Evolutionary conservation across 1,284 basidiomycete genomes (phyloP).

Genomic region (Farysia itapuensis): DNA sequence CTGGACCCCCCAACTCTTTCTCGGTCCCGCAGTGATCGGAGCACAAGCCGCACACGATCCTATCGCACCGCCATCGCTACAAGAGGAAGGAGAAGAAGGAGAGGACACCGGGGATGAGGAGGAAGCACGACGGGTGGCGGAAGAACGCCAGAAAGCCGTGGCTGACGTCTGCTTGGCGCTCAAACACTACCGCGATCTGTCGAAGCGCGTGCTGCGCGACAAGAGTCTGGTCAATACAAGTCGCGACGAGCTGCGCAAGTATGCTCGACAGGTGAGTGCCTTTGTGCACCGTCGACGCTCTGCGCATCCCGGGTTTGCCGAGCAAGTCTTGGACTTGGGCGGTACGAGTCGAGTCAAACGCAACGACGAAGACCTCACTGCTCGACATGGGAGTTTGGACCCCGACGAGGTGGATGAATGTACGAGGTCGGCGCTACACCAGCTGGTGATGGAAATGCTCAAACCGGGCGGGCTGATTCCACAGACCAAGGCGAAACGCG

Average conservation of each 20-base stretch:
- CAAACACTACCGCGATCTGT: conserved; percentile 36
- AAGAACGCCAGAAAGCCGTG: conserved; percentile 15
- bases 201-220: conserved; percentile 40
- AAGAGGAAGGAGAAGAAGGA: background rate
- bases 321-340: conserved; percentile 9
- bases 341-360: conserved; percentile 4
- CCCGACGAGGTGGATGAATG: conserved; percentile 34
- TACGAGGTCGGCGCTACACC: conserved; percentile 11
- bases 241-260: conserved; percentile 16
- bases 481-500: conserved; percentile 22
- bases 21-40: conserved; percentile 1
- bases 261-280: conserved; percentile 20
- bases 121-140: conserved; percentile 1
- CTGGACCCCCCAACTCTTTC: conserved; percentile 41
- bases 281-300: conserved; percentile 12
- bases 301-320: conserved; percentile 8
- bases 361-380: conserved; percentile 13
- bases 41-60: background rate
- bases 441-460: conserved; percentile 17
- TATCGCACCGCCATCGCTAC: background rate
- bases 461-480: conserved; percentile 28
- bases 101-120: conserved; percentile 4
- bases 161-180: conserved; percentile 18
- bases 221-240: conserved; percentile 26
- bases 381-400: conserved; percentile 7